A percentile compares a stretch with the other conserved stretches of the same genome.
These are phyloP conservation scores for Stentor roeselii DNA, from an alignment of 73 alveolate species.

Conservation along the genomic window DNA sequence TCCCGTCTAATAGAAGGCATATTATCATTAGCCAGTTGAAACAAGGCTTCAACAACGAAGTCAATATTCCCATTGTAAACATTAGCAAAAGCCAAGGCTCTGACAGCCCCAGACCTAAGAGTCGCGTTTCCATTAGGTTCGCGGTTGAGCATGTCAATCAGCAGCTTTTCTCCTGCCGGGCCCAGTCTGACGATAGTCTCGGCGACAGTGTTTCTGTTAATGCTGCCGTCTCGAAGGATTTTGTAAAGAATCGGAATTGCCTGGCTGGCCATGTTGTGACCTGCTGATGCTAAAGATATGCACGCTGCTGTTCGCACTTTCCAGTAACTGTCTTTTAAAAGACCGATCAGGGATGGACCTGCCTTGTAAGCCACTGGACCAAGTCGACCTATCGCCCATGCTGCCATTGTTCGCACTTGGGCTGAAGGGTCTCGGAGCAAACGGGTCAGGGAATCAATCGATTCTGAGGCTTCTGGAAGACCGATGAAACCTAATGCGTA, in stretches of 20 bases:
- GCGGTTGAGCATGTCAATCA: slow-evolving; percentile 66
- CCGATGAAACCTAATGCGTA: slow-evolving; percentile 87
- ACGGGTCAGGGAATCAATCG: slow-evolving; percentile 72
- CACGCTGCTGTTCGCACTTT: slow-evolving; percentile 94
- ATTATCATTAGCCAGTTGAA: slow-evolving; percentile 32
- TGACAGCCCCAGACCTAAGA: slow-evolving; percentile 77
- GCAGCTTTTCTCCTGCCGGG: slow-evolving; percentile 80
- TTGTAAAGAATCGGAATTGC: slow-evolving; percentile 78
- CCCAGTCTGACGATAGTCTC: slow-evolving; percentile 88
- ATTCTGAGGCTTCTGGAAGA: slow-evolving; percentile 76
- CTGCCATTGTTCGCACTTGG: slow-evolving; percentile 84
- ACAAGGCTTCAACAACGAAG: slow-evolving; percentile 81
- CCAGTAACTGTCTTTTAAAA: slow-evolving; percentile 86
- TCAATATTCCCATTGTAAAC: slow-evolving; percentile 78
- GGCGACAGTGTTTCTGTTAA: slow-evolving; percentile 84
- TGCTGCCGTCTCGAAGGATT: slow-evolving; percentile 77
- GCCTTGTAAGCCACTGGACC: slow-evolving; percentile 67
- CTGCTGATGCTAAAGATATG: slow-evolving; percentile 79
- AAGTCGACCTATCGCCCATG: slow-evolving; percentile 90
- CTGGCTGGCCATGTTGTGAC: slow-evolving; percentile 70
- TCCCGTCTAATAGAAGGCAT: slow-evolving; percentile 27
- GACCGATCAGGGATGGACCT: slow-evolving; percentile 56
- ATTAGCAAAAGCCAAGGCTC: slow-evolving; percentile 81
- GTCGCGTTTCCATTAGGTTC: slow-evolving; percentile 82
- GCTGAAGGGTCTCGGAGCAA: slow-evolving; percentile 70